phyloP scores from a whole-genome alignment of 108 stramenopile genomes.

The Schizochytrium sp. region DNA sequence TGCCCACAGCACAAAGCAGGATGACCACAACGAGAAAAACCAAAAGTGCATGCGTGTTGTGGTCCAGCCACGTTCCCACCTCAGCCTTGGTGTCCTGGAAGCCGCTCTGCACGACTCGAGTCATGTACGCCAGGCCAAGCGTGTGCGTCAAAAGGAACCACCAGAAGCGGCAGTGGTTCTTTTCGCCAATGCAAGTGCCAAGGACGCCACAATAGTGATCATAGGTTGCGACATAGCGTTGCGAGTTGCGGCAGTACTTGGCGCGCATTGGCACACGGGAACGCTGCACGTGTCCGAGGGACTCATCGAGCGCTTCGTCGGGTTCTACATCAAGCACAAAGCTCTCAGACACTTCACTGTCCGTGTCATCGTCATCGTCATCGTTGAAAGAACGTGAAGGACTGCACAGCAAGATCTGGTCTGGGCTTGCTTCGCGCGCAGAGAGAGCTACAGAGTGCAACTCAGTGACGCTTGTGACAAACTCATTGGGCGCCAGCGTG shows the following conservation, averaged over 20 bases:
- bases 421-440: too few species aligned
- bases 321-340: slow-evolving; percentile 30
- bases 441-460: too few species aligned
- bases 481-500: too few species aligned
- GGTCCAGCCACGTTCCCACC: background rate
- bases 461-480: too few species aligned
- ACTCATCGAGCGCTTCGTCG: background rate
- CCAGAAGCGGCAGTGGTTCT: slow-evolving; percentile 80
- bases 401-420: background rate
- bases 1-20: background rate
- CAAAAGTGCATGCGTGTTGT: slow-evolving; percentile 8
- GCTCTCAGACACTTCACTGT: slow-evolving; percentile 24
- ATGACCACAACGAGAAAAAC: slow-evolving; percentile 3
- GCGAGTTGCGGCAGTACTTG: slow-evolving; percentile 68
- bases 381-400: background rate
- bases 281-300: background rate
- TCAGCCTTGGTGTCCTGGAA: background rate
- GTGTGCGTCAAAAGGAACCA: slow-evolving; percentile 55
- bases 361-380: background rate
- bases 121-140: slow-evolving; percentile 36
- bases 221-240: slow-evolving; percentile 68
- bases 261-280: slow-evolving; percentile 45
- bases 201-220: slow-evolving; percentile 78
- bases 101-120: slow-evolving; percentile 25
- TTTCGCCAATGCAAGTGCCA: slow-evolving; percentile 74